phyloP scores from a whole-genome alignment of 2,329 filamentous ascomycete species.

The Diaporthe helianthi region DNA sequence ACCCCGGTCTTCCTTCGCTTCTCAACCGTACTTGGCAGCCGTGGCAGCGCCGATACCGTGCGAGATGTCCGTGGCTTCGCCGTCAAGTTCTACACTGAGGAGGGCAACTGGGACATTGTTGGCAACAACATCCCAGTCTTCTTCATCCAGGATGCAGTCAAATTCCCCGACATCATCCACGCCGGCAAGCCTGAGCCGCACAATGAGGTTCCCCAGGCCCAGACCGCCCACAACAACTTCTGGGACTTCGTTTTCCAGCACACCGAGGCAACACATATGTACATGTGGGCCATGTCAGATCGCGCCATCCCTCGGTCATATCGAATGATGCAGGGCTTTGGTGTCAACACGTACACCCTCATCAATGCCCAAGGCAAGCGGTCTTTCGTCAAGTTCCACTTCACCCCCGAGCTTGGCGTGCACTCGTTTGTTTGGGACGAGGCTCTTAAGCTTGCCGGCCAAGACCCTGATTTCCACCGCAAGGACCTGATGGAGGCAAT shows the following conservation, averaged over 20 bases:
- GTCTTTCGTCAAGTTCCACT: slow-evolving; percentile 80
- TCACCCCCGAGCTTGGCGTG: slow-evolving; percentile 75
- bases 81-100: slow-evolving; percentile 77
- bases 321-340: slow-evolving; percentile 88
- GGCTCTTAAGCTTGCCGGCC: slow-evolving; percentile 74
- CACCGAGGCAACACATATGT: slow-evolving; percentile 78
- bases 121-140: slow-evolving; percentile 80
- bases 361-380: slow-evolving; percentile 72
- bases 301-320: slow-evolving; percentile 75
- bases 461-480: slow-evolving; percentile 83
- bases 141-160: slow-evolving; percentile 78
- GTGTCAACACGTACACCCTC: slow-evolving; percentile 80
- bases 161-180: slow-evolving; percentile 73
- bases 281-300: slow-evolving; percentile 81
- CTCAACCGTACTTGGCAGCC: slow-evolving; percentile 78
- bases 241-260: slow-evolving; percentile 77
- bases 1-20: slow-evolving; percentile 77
- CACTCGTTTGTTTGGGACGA: slow-evolving; percentile 83
- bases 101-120: slow-evolving; percentile 79
- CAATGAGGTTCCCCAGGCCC: slow-evolving; percentile 74
- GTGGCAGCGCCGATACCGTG: slow-evolving; percentile 80
- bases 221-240: slow-evolving; percentile 76
- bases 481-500: slow-evolving; percentile 81
- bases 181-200: slow-evolving; percentile 73
- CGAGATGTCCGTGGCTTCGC: slow-evolving; percentile 85